A percentile compares a stretch with the other conserved stretches of the same genome.
Conservation (phyloP, 2,329 filamentous ascomycete species). For the Juglanconis sp. region DNA sequence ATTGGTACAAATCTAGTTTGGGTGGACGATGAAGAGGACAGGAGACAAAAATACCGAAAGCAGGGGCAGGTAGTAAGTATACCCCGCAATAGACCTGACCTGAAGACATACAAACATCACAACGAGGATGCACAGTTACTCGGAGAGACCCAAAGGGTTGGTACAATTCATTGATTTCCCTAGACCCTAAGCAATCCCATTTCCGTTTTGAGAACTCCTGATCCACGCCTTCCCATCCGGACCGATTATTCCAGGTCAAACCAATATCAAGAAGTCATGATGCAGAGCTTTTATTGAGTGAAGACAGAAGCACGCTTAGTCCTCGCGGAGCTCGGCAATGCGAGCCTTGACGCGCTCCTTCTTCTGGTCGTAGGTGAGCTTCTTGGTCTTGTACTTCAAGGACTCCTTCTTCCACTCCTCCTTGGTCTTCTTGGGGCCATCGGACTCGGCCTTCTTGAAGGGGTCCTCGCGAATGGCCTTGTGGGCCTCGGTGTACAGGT, state of each 20-base stretch:
- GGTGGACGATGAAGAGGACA: too few species aligned
- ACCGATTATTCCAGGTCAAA: constrained; percentile 12
- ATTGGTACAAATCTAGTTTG: too few species aligned
- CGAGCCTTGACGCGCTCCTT: constrained; percentile 80
- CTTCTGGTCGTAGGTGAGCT: constrained; percentile 83
- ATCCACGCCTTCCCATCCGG: constrained; percentile 18
- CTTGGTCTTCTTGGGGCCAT: constrained; percentile 88
- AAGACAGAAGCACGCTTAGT: constrained; percentile 30
- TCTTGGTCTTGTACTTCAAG: constrained; percentile 77
- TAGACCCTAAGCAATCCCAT: constrained; percentile 19
- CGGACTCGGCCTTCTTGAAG: constrained; percentile 82
- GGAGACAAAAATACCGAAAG: too few species aligned
- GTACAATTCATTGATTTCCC: constrained; percentile 18
- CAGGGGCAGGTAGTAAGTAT: too few species aligned
- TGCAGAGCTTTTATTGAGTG: constrained; percentile 7
- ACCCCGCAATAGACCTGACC: too few species aligned
- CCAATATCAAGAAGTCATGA: constrained; percentile 5
- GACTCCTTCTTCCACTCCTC: constrained; percentile 95
- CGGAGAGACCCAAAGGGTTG: constrained; percentile 15
- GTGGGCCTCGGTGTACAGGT: constrained; percentile 93
- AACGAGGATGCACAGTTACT: not conserved
- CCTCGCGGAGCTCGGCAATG: constrained; percentile 75
- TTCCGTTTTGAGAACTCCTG: constrained; percentile 15
- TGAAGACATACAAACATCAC: not conserved
- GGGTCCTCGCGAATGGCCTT: constrained; percentile 96